phyloP scores from a whole-genome alignment of 2,329 filamentous ascomycete species.

The Pseudocercospora ulei region DNA sequence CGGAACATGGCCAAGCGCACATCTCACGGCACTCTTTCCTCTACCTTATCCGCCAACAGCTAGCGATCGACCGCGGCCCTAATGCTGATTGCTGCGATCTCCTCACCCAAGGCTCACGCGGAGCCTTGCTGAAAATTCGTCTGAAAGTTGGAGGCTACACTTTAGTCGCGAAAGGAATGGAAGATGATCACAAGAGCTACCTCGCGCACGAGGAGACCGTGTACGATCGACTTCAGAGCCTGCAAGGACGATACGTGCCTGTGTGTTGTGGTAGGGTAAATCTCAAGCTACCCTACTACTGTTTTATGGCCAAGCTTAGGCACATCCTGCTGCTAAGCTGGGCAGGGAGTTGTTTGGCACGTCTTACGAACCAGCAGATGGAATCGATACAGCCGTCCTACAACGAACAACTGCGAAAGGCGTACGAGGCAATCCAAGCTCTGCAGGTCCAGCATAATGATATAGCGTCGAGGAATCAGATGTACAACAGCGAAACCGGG shows the following conservation, averaged over 20 bases:
- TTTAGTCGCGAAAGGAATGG: slow-evolving; percentile 8
- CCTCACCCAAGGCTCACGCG: background rate
- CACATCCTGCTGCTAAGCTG: slow-evolving; percentile 8
- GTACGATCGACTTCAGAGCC: slow-evolving; percentile 5
- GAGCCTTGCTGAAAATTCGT: background rate
- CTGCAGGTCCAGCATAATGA: slow-evolving; percentile 6
- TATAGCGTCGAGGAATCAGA: background rate
- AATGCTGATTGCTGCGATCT: background rate
- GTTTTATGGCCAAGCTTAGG: slow-evolving; percentile 3
- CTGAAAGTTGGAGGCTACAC: slow-evolving; percentile 2
- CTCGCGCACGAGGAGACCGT: slow-evolving; percentile 6
- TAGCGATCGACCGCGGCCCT: background rate
- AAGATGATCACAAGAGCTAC: slow-evolving; percentile 2
- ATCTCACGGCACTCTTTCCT: background rate
- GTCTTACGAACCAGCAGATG: slow-evolving; percentile 1
- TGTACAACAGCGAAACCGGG: slow-evolving; percentile 3
- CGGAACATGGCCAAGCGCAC: background rate
- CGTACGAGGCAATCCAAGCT: slow-evolving; percentile 4
- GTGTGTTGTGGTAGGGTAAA: slow-evolving; percentile 5
- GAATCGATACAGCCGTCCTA: slow-evolving; percentile 2
- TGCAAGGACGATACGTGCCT: slow-evolving; percentile 9
- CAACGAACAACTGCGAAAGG: slow-evolving; percentile 2
- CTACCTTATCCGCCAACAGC: background rate
- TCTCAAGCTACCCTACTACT: slow-evolving; percentile 4
- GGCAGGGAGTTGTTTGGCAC: slow-evolving; percentile 4